phyloP scores from a whole-genome alignment of 371 early-diverging fungal genomes.

The Apophysomyces elegans region DNA sequence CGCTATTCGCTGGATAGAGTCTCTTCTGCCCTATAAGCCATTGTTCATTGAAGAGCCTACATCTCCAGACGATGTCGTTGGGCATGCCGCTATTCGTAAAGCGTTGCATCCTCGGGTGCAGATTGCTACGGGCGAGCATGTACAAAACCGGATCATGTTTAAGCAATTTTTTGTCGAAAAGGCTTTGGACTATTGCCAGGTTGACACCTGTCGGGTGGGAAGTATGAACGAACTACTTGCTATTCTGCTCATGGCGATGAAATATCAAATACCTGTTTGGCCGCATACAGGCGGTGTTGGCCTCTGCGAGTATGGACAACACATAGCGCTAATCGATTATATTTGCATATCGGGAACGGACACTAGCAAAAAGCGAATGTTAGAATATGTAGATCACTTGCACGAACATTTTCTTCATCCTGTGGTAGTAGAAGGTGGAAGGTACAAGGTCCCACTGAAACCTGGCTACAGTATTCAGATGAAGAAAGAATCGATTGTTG shows the following conservation, averaged over 20 bases:
- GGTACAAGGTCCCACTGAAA: conserved; percentile 42
- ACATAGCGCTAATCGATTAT: conserved; percentile 55
- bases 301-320: conserved; percentile 55
- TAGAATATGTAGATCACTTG: conserved; percentile 56
- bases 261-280: conserved; percentile 54
- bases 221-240: conserved; percentile 57
- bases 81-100: conserved; percentile 56
- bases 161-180: conserved; percentile 57
- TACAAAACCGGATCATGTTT: conserved; percentile 58
- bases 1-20: conserved; percentile 60
- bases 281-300: conserved; percentile 59
- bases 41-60: conserved; percentile 60
- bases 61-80: conserved; percentile 58
- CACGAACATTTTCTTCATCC: conserved; percentile 56
- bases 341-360: conserved; percentile 48
- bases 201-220: conserved; percentile 56
- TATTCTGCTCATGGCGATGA: conserved; percentile 55
- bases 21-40: conserved; percentile 53
- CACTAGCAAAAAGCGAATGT: conserved; percentile 39
- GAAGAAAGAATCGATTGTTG: conserved; percentile 54
- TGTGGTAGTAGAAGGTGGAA: conserved; percentile 47
- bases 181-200: conserved; percentile 58
- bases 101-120: conserved; percentile 50
- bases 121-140: conserved; percentile 58
- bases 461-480: conserved; percentile 56